Percentiles rank a stretch among this genome's conserved stretches.
Conservation (phyloP, 2,329 filamentous ascomycete species). For the Talaromyces rugulosus region DNA sequence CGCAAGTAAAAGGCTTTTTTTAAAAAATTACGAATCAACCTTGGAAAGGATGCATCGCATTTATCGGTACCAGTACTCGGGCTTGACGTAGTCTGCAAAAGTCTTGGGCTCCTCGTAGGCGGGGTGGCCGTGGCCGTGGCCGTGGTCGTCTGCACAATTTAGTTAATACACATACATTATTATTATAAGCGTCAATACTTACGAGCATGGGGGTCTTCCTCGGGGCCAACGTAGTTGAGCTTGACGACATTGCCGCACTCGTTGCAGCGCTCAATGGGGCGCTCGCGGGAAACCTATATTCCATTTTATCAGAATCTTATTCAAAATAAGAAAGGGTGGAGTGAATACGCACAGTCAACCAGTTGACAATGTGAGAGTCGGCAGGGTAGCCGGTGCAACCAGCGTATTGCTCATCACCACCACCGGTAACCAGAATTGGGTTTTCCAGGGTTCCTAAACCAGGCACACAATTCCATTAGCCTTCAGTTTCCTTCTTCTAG, state of each 20-base stretch:
- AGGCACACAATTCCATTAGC: slow-evolving; percentile 2
- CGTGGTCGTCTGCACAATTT: slow-evolving; percentile 12
- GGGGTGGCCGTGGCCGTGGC: slow-evolving; percentile 33
- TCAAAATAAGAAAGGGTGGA: neutral
- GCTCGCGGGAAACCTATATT: slow-evolving; percentile 72
- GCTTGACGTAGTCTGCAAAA: slow-evolving; percentile 92
- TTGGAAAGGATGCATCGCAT: slow-evolving; percentile 14
- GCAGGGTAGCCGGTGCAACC: slow-evolving; percentile 93
- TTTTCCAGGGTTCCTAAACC: slow-evolving; percentile 73
- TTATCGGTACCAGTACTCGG: slow-evolving; percentile 77
- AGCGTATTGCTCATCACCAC: slow-evolving; percentile 91
- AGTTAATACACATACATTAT: neutral
- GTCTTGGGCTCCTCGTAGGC: slow-evolving; percentile 80
- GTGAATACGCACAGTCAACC: slow-evolving; percentile 71
- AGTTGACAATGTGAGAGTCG: slow-evolving; percentile 86
- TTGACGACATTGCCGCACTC: slow-evolving; percentile 97
- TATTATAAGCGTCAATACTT: slow-evolving; percentile 19
- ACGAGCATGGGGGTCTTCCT: slow-evolving; percentile 65
- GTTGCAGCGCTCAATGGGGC: slow-evolving; percentile 89
- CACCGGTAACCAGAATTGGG: slow-evolving; percentile 86
- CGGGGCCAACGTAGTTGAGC: slow-evolving; percentile 91
- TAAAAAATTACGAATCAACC: neutral
- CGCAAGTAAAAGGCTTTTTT: neutral
- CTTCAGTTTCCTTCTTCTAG: neutral
- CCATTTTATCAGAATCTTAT: neutral